Conservation (phyloP, 2,329 filamentous ascomycete species). For the Curvularia hawaiiensis region DNA sequence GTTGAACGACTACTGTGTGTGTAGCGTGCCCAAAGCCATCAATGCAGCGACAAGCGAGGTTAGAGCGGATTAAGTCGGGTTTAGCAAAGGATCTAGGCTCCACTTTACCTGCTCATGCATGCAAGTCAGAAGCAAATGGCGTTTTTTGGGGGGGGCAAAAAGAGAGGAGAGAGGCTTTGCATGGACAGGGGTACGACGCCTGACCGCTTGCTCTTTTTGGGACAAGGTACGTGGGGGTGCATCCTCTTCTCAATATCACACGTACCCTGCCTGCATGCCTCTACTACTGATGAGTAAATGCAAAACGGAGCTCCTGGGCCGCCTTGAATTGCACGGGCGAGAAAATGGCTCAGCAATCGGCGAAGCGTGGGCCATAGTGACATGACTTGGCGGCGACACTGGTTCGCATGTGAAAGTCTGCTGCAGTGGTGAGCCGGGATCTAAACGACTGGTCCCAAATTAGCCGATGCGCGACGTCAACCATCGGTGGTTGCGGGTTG, state of each 20-base stretch:
- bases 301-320: background rate
- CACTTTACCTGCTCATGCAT: conserved; percentile 25
- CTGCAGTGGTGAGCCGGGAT: conserved; percentile 18
- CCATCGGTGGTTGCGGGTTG: conserved; percentile 10
- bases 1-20: conserved; percentile 20
- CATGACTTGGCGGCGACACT: background rate
- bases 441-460: conserved; percentile 18
- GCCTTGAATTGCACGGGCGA: background rate
- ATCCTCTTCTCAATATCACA: conserved; percentile 17
- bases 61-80: conserved; percentile 21
- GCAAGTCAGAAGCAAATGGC: conserved; percentile 37
- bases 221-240: conserved; percentile 27
- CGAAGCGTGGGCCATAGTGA: too few relatives aligned
- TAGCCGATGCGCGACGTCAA: conserved; percentile 23
- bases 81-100: conserved; percentile 30
- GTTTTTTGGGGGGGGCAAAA: conserved; percentile 14
- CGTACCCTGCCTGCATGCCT: conserved; percentile 12
- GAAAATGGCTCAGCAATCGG: background rate
- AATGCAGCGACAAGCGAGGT: conserved; percentile 16
- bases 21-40: conserved; percentile 21
- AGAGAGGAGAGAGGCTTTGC: conserved; percentile 15
- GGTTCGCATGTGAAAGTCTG: conserved; percentile 24
- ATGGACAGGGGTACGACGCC: conserved; percentile 20
- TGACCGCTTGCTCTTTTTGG: conserved; percentile 25
- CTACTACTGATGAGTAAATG: conserved; percentile 4